A percentile compares a stretch with the other conserved stretches of the same genome.
phyloP scores from a whole-genome alignment of 768 basidiomycete genomes.

The Termitomyces sp. region DNA sequence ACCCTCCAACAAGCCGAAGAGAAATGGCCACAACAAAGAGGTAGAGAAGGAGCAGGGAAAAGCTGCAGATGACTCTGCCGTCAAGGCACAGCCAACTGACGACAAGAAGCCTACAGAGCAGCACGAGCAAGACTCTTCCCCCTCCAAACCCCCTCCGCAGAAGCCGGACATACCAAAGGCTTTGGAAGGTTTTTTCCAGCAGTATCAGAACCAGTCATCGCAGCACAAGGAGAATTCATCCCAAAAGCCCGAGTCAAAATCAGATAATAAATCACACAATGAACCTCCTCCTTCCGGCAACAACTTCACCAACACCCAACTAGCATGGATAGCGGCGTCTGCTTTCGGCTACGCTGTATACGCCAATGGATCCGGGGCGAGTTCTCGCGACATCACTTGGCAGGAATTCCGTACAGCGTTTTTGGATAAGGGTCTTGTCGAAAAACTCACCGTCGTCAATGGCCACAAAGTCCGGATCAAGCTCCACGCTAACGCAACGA shows the following conservation, averaged over 20 bases:
- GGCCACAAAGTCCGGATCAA: conserved; percentile 87
- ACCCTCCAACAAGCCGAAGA: conserved; percentile 26
- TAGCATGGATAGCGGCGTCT: conserved; percentile 47
- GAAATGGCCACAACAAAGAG: neutral
- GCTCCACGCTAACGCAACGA: conserved; percentile 86
- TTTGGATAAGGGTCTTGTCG: conserved; percentile 94
- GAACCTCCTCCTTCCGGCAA: conserved; percentile 48
- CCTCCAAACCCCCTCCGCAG: conserved; percentile 18
- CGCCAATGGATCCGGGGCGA: conserved; percentile 47
- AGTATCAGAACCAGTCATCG: conserved; percentile 45
- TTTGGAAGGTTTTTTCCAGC: conserved; percentile 78
- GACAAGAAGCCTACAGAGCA: conserved; percentile 18
- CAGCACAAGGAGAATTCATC: conserved; percentile 33
- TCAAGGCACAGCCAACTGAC: conserved; percentile 5
- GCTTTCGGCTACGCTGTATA: conserved; percentile 66
- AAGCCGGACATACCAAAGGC: conserved; percentile 56
- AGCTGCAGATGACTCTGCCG: conserved; percentile 1
- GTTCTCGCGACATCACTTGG: conserved; percentile 95
- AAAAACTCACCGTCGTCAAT: conserved; percentile 90
- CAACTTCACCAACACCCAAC: conserved; percentile 55
- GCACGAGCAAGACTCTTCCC: conserved; percentile 20
- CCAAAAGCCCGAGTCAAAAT: conserved; percentile 28
- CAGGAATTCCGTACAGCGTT: conserved; percentile 98
- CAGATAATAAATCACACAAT: conserved; percentile 29
- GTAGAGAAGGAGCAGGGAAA: neutral